Base-by-base conservation (phyloP, 108 stramenopile species). In the Fragilariopsis cylindrus region DNA sequence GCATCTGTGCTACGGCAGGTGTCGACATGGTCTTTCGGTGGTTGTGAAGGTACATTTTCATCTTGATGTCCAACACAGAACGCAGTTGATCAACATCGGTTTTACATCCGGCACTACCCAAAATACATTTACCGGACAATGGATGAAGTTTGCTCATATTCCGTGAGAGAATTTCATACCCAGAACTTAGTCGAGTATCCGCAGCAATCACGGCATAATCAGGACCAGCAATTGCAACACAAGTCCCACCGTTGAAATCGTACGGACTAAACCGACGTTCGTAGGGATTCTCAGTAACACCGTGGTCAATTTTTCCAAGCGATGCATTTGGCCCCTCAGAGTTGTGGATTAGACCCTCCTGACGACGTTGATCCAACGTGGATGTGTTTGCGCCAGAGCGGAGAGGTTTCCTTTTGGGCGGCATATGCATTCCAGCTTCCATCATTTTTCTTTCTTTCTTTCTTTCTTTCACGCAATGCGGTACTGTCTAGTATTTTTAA, bases 121-220 rank as follows among this genome's bases (percentile, higher is more conserved):
- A 76, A 44, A 97, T 93, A 72, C 93, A 93, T 49, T 93, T 88
- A 54, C 75, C 77, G 3, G 96, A 98, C 66, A 93, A 82, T 53
- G 82, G 70, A 69, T 93, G 93, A 49, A 92, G 85, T 72, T 92
- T 98, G 80, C 84, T 82, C 53, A 88, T 85, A 48, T 98, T 88
- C 15, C 99, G 89, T 42, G 89, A 87, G 70, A 97, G 69, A 78
- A 99, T 98, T 68, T 91, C 88, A 77, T 98, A 99, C 4, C 98
- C 99, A 50, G 85, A 82, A 56, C 85, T 84, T 63, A 98, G 81
- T 48, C 99, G 89, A 2, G 98, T 98, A 70, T 98, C 97, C n/a
- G 89, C 96, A 7, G 97, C 99, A 4, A 98, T 84, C 7, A 99
- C 92, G n/a, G 93, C 97, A 74, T 95, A 99, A 79, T 98, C 96